Evolutionary conservation across 306 rosid species (phyloP).

Genomic region (Gastrolobium villosum): DNA sequence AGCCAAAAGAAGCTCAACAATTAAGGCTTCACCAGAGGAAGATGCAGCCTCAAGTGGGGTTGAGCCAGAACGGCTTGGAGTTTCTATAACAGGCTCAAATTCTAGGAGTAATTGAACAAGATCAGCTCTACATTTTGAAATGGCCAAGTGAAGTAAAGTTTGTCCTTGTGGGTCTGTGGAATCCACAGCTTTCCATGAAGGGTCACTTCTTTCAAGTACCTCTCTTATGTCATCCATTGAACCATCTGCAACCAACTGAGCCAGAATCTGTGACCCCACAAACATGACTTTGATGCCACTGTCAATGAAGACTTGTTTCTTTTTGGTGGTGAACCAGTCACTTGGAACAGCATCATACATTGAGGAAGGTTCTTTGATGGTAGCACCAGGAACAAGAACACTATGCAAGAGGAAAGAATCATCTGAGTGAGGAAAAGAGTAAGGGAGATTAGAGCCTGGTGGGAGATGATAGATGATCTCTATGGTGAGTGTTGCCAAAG

Average conservation of each 20-base stretch:
- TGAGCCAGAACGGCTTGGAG: slow-evolving; percentile 54
- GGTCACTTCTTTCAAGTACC: slow-evolving; percentile 71
- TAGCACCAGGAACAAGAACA: slow-evolving; percentile 85
- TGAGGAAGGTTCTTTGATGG: slow-evolving; percentile 69
- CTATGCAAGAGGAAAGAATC: slow-evolving; percentile 87
- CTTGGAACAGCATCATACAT: slow-evolving; percentile 73
- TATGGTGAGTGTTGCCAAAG: slow-evolving; percentile 64
- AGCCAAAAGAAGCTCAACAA: slow-evolving; percentile 82
- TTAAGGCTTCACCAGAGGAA: slow-evolving; percentile 63
- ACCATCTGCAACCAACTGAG: slow-evolving; percentile 66
- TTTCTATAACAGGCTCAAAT: slow-evolving; percentile 70
- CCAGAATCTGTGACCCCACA: slow-evolving; percentile 68
- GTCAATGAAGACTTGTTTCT: slow-evolving; percentile 84
- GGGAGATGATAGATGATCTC: slow-evolving; percentile 72
- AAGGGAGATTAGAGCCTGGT: slow-evolving; percentile 64
- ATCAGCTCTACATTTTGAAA: slow-evolving; percentile 65
- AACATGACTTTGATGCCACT: slow-evolving; percentile 79
- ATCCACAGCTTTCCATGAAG: slow-evolving; percentile 66
- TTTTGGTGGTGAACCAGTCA: slow-evolving; percentile 84
- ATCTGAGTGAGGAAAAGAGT: slow-evolving; percentile 65
- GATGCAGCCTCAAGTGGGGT: slow-evolving; percentile 77
- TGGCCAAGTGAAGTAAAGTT: slow-evolving; percentile 69
- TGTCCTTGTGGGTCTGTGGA: slow-evolving; percentile 66
- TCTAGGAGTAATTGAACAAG: slow-evolving; percentile 81
- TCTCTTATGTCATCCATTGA: slow-evolving; percentile 76